These are phyloP conservation scores for Monosporascus sp. DNA, from an alignment of 2,329 filamentous ascomycete species.

Conservation along the genomic window DNA sequence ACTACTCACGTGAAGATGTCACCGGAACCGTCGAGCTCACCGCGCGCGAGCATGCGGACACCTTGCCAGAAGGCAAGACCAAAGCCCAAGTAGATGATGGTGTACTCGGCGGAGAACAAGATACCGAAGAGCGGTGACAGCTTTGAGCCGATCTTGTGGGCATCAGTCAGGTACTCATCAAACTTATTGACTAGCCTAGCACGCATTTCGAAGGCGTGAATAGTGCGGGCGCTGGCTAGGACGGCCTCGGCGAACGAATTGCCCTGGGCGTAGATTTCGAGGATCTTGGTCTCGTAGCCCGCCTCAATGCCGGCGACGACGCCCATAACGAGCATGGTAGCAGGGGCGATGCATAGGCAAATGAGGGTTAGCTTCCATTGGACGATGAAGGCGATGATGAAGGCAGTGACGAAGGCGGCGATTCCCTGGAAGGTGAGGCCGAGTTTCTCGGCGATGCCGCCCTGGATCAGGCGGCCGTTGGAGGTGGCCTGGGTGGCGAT, in stretches of 20 bases:
- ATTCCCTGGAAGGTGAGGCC: conserved; percentile 33
- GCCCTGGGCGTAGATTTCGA: conserved; percentile 26
- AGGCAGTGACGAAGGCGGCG: conserved; percentile 33
- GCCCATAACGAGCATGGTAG: conserved; percentile 31
- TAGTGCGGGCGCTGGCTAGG: conserved; percentile 32
- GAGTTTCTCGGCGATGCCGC: conserved; percentile 35
- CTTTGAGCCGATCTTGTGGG: conserved; percentile 30
- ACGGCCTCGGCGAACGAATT: conserved; percentile 32
- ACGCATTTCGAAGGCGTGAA: conserved; percentile 38
- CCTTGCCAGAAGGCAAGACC: conserved; percentile 42
- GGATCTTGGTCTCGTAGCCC: background rate
- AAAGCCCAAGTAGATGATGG: conserved; percentile 36
- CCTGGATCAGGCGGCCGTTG: conserved; percentile 35
- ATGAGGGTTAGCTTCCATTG: conserved; percentile 41
- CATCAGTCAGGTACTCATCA: conserved; percentile 31
- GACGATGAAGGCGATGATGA: conserved; percentile 32
- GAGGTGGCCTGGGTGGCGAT: conserved; percentile 33
- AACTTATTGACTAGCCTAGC: conserved; percentile 33
- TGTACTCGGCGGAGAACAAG: conserved; percentile 34
- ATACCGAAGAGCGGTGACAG: conserved; percentile 32
- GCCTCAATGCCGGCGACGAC: conserved; percentile 29
- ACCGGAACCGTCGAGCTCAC: conserved; percentile 32
- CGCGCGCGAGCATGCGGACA: conserved; percentile 29
- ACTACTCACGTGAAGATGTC: conserved; percentile 32
- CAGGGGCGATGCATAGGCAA: conserved; percentile 3